These are phyloP conservation scores for Colletotrichum sp. DNA, from an alignment of 2,329 filamentous ascomycete genomes.

Conservation along the genomic window DNA sequence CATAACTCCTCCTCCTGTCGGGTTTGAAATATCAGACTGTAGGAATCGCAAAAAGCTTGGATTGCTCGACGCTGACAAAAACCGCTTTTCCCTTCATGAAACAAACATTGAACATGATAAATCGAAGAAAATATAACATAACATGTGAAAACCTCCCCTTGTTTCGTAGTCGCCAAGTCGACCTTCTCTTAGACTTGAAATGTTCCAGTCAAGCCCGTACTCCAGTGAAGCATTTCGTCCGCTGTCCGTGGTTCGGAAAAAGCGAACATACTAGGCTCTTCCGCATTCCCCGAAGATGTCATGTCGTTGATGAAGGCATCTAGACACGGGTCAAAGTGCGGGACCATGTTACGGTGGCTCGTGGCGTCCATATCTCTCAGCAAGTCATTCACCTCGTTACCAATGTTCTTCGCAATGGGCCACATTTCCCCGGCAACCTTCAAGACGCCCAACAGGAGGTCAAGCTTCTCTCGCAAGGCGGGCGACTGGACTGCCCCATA, in stretches of 20 bases:
- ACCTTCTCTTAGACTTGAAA: neutral
- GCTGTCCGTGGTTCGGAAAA: neutral
- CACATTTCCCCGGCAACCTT: slow-evolving; percentile 36
- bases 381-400: slow-evolving; percentile 5
- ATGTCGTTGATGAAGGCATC: slow-evolving; percentile 5
- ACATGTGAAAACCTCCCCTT: neutral
- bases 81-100: neutral
- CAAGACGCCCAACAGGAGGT: slow-evolving; percentile 32
- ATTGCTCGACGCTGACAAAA: neutral
- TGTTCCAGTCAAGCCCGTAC: neutral
- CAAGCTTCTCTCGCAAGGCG: slow-evolving; percentile 34
- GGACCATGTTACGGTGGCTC: neutral
- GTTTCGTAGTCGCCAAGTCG: neutral
- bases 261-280: neutral
- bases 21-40: neutral
- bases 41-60: neutral
- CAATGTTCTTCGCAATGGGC: slow-evolving; percentile 33
- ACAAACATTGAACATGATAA: neutral
- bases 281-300: neutral
- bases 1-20: neutral
- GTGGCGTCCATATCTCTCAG: neutral
- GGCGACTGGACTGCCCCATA: slow-evolving; percentile 35
- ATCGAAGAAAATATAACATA: neutral
- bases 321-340: neutral
- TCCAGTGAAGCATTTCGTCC: slow-evolving; percentile 10